Conservation (phyloP, 2,329 filamentous ascomycete genomes). For the Cyanodermella asteris region DNA sequence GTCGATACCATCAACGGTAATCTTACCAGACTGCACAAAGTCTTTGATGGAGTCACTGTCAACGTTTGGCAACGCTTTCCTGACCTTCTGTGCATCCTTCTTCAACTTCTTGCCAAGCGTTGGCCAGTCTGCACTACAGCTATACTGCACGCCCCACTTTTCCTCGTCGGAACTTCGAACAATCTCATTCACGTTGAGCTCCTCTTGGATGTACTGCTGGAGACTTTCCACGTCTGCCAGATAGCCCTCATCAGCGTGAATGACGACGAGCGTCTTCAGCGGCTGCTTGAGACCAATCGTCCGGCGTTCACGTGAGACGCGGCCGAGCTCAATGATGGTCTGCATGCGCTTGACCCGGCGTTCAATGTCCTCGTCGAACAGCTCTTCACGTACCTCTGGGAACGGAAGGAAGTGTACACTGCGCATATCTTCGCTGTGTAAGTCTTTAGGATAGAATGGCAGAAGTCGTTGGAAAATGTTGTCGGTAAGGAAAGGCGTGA, state of each 20-base stretch:
- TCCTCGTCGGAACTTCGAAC: conserved; percentile 69
- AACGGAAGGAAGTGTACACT: conserved; percentile 86
- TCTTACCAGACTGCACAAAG: conserved; percentile 51
- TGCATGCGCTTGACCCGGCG: conserved; percentile 81
- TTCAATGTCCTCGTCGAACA: conserved; percentile 74
- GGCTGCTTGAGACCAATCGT: conserved; percentile 77
- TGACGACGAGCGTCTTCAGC: conserved; percentile 69
- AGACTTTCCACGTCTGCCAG: conserved; percentile 70
- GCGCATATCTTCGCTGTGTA: conserved; percentile 49
- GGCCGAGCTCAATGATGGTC: conserved; percentile 74
- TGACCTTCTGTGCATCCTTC: conserved; percentile 79
- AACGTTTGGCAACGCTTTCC: conserved; percentile 65
- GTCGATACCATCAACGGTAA: conserved; percentile 67
- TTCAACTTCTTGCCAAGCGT: conserved; percentile 91
- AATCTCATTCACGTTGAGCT: conserved; percentile 74
- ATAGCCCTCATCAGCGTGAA: conserved; percentile 64
- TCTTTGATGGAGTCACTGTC: conserved; percentile 60
- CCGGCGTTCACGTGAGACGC: conserved; percentile 67
- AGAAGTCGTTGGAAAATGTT: conserved; percentile 75
- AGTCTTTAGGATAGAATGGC: conserved; percentile 54
- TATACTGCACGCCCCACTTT: conserved; percentile 82
- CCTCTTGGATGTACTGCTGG: conserved; percentile 73
- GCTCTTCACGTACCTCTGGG: conserved; percentile 67
- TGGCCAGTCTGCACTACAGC: conserved; percentile 77
- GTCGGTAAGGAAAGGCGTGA: conserved; percentile 88